Percentiles rank a stretch among this genome's conserved stretches.
Evolutionary conservation across 176 grass and related monocot species (phyloP).

Genomic region (Oryza officinalis): DNA sequence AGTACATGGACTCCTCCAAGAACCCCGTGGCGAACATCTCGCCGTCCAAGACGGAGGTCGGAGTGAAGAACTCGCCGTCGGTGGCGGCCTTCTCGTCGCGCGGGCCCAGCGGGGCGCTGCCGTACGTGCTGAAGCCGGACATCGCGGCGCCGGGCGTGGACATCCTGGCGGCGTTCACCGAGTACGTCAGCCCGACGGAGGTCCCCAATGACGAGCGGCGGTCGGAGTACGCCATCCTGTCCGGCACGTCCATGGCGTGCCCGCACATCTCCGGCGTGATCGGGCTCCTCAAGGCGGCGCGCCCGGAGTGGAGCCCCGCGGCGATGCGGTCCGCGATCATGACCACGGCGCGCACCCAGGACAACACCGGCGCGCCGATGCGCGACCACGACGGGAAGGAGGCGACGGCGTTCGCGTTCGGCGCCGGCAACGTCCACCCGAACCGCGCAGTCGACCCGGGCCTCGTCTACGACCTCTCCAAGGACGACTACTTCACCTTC

Average conservation of each 20-base stretch:
- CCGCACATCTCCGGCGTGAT: constrained; percentile 66
- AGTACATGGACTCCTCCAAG: constrained; percentile 48
- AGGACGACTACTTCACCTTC: constrained; percentile 62
- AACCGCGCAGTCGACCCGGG: constrained; percentile 68
- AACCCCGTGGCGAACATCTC: constrained; percentile 61
- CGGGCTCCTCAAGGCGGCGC: constrained; percentile 51
- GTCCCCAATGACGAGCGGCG: constrained; percentile 22
- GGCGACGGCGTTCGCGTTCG: constrained; percentile 60
- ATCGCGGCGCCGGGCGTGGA: constrained; percentile 63
- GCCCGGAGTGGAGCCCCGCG: constrained; percentile 65
- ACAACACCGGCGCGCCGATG: constrained; percentile 63
- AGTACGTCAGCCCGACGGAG: constrained; percentile 46
- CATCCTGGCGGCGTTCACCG: constrained; percentile 68
- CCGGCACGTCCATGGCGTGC: constrained; percentile 79
- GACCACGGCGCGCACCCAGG: constrained; percentile 68
- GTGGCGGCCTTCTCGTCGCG: constrained; percentile 62
- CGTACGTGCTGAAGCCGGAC: constrained; percentile 67
- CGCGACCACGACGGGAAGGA: constrained; percentile 36
- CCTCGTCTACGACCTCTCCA: constrained; percentile 63
- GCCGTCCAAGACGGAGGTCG: constrained; percentile 52
- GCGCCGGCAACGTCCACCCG: constrained; percentile 71
- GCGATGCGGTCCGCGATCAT: constrained; percentile 71
- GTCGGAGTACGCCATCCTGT: constrained; percentile 63
- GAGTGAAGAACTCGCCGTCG: constrained; percentile 56
- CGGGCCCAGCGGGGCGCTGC: constrained; percentile 57